Evolutionary conservation across 139 green algal species (phyloP), one percentile per base, ranked within the genome.

Genomic region (Tetradesmus lagerheimii): DNA sequence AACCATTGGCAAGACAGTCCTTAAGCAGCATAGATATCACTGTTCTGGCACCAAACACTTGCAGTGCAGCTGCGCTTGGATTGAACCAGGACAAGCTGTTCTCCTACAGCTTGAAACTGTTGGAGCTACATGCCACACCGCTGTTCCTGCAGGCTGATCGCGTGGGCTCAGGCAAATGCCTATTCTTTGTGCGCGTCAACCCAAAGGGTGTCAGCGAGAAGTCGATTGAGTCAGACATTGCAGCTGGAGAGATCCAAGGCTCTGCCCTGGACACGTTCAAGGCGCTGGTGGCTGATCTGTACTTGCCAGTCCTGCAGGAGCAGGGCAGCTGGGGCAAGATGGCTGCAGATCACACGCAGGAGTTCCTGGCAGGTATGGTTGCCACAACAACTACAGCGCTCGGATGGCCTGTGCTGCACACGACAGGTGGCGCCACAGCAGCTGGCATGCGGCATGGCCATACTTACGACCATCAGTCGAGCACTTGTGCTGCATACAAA

Each of bases 281-380:
- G 18, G 89, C 93, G 15, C 88, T 99, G 34, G 83, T 99, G 4
- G 89, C 90, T 11, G 95, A 98, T 84, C 84, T 99, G 37, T 99
- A 95, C 91, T 64, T 98, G 50, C 97, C 97, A 41, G 91, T 98
- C 25, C 91, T 99, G 53, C 89, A 93, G 78, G 90, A 93, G 81
- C 94, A 96, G 88, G 76, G 41, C 0, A 91, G 84, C 31, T 96
- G 95, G 92, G 93, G 92, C 79, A 92, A 93, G 75, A 92, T 92
- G 67, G 81, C 93, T 5, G 77, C 91, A 67, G 93, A 97, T 41
- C 85, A 97, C 87, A 94, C 92, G 9, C 39, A 92, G 12, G 94
- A 96, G 74, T 96, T 97, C 74, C 57, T 98, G 31, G 39, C 66
- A 77, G 85, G 78, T 80, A 35, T 41, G 23, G 11, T 12, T 71